Percentiles rank a stretch among this genome's conserved stretches.
Evolutionary conservation across 352 stramenopile species (phyloP).

Genomic region (Phytophthora crassamura): DNA sequence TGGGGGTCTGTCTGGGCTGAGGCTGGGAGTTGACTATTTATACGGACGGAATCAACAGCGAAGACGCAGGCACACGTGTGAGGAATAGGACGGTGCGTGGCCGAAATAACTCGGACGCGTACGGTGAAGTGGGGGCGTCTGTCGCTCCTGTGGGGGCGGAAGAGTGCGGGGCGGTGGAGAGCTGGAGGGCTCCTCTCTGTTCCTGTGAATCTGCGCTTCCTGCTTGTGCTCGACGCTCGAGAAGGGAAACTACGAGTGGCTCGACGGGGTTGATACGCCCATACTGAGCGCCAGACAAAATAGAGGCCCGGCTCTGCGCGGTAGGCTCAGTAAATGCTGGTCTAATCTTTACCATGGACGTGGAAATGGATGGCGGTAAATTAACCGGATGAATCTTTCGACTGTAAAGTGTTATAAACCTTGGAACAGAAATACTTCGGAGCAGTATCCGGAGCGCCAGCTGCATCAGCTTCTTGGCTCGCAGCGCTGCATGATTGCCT

Average conservation of each 20-base stretch:
- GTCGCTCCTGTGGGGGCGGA: not conserved
- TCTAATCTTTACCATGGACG: too few relatives aligned
- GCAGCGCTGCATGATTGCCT: conserved; percentile 13
- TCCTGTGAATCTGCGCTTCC: not conserved
- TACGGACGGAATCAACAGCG: conserved; percentile 27
- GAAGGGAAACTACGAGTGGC: conserved; percentile 31
- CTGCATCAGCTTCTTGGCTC: conserved; percentile 18
- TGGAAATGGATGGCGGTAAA: too few relatives aligned
- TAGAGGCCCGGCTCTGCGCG: too few relatives aligned
- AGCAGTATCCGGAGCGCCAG: conserved; percentile 17
- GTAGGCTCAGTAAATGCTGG: too few relatives aligned
- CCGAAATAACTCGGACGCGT: conserved; percentile 19
- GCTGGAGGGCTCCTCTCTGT: not conserved
- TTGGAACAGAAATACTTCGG: not conserved
- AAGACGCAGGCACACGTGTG: conserved; percentile 13
- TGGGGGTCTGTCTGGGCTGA: conserved; percentile 19
- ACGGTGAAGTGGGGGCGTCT: conserved; percentile 3
- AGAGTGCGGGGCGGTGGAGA: conserved; percentile 7
- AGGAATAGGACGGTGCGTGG: conserved; percentile 21
- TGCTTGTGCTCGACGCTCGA: conserved; percentile 27
- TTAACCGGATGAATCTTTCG: too few relatives aligned
- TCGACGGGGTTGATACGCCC: too few relatives aligned
- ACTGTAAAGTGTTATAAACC: too few relatives aligned
- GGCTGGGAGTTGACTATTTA: conserved; percentile 25
- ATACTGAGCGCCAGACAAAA: too few relatives aligned